Conservation (phyloP, 2,329 filamentous ascomycete species). For the Fusarium graminum region DNA sequence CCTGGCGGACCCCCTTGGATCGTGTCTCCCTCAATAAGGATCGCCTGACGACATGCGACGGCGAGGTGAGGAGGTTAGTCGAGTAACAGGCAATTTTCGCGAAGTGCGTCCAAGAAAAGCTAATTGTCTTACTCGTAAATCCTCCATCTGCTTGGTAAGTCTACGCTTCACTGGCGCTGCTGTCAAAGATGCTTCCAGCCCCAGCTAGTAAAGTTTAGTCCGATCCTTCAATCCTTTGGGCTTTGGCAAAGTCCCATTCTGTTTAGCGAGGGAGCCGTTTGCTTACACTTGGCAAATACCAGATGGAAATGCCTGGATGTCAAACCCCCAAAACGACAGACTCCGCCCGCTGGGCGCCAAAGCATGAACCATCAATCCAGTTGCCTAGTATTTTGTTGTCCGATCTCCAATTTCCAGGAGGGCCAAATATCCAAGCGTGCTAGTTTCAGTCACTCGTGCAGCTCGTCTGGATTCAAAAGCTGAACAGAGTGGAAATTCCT, state of each 20-base stretch:
- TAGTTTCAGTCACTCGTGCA: conserved; percentile 23
- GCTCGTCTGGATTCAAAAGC: conserved; percentile 15
- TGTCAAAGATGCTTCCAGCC: conserved; percentile 34
- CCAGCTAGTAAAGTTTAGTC: conserved; percentile 25
- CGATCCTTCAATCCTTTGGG: conserved; percentile 28
- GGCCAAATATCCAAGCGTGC: conserved; percentile 3
- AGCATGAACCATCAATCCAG: conserved; percentile 15
- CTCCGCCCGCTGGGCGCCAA: conserved; percentile 3
- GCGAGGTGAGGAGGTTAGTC: conserved; percentile 6
- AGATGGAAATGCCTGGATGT: conserved; percentile 1
- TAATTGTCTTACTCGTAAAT: conserved; percentile 1
- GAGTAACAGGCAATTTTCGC: conserved; percentile 25
- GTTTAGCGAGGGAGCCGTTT: conserved; percentile 9
- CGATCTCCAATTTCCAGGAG: background rate
- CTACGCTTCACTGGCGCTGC: conserved; percentile 28
- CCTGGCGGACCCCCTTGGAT: conserved; percentile 27
- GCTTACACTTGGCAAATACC: conserved; percentile 16
- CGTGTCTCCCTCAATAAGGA: conserved; percentile 36
- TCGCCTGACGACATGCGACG: conserved; percentile 35
- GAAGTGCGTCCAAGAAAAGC: conserved; percentile 3
- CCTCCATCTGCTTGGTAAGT: conserved; percentile 23
- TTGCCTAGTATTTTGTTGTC: conserved; percentile 11
- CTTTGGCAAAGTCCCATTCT: conserved; percentile 3
- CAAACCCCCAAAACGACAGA: conserved; percentile 6
- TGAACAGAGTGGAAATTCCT: conserved; percentile 8